Evolutionary conservation across 2,329 filamentous ascomycete genomes (phyloP).

Genomic region (Monosporascus cannonballus): DNA sequence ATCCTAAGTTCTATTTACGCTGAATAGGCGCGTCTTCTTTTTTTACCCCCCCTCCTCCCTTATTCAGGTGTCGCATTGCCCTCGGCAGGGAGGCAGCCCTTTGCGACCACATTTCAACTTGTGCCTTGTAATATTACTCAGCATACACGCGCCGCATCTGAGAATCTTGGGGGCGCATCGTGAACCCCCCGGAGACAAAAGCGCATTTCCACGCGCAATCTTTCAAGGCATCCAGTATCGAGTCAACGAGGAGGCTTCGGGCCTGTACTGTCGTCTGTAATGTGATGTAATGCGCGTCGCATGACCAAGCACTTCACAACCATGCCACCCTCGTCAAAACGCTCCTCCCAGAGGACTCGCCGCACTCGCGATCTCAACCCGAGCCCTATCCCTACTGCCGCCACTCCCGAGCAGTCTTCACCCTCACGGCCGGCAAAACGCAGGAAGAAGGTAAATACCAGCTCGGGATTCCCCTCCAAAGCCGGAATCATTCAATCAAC

Average conservation of each 20-base stretch:
- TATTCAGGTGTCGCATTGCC: not conserved
- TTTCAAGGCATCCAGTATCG: not conserved
- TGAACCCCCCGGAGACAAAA: not conserved
- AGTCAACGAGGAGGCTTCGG: not conserved
- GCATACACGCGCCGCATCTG: not conserved
- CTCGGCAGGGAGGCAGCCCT: not conserved
- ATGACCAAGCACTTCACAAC: conserved; percentile 7
- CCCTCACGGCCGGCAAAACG: conserved; percentile 58
- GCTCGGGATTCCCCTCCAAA: too few relatives aligned
- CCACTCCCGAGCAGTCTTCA: conserved; percentile 44
- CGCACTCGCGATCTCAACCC: conserved; percentile 25
- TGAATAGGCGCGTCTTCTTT: not conserved
- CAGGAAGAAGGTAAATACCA: conserved; percentile 48
- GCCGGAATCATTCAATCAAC: not conserved
- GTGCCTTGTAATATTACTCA: not conserved
- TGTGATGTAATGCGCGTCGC: conserved; percentile 15
- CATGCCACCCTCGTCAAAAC: conserved; percentile 35
- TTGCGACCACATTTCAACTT: not conserved
- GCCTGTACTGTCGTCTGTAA: not conserved
- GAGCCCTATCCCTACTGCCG: conserved; percentile 25
- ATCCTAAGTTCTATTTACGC: not conserved
- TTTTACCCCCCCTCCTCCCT: not conserved
- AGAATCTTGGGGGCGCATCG: not conserved
- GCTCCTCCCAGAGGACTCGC: conserved; percentile 29
- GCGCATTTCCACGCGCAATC: not conserved